Percentiles rank a stretch among this genome's conserved stretches.
Evolutionary conservation across 352 stramenopile species (phyloP).

Genomic region (Discostella stelligera): DNA sequence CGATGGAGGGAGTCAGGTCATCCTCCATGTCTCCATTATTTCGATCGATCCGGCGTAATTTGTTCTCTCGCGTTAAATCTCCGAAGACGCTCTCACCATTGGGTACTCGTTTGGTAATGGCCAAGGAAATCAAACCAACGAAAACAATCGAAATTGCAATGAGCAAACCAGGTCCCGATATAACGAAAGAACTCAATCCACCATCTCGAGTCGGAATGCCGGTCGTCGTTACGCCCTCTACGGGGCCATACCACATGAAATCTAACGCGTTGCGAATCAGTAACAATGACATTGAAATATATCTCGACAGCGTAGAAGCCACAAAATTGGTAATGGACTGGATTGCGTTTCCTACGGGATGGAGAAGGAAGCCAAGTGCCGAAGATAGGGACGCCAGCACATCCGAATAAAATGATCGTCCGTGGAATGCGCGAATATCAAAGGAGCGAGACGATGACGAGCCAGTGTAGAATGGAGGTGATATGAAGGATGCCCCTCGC

Average conservation of each 20-base stretch:
- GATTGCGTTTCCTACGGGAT: conserved; percentile 33
- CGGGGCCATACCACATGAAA: conserved; percentile 38
- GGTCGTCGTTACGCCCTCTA: conserved; percentile 43
- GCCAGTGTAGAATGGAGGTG: conserved; percentile 21
- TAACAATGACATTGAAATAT: conserved; percentile 14
- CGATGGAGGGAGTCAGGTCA: conserved; percentile 25
- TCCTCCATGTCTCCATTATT: conserved; percentile 3
- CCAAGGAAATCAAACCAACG: conserved; percentile 16
- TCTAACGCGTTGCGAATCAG: conserved; percentile 31
- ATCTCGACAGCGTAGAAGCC: conserved; percentile 23
- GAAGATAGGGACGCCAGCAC: conserved; percentile 9
- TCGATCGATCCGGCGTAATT: not conserved
- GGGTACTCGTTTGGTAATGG: conserved; percentile 3
- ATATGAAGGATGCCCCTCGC: conserved; percentile 11
- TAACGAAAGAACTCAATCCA: conserved; percentile 26
- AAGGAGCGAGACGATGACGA: not conserved
- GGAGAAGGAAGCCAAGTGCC: conserved; percentile 10
- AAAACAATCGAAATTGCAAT: conserved; percentile 19
- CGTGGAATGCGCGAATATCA: conserved; percentile 11
- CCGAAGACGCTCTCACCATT: not conserved
- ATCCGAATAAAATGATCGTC: conserved; percentile 17
- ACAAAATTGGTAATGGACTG: conserved; percentile 13
- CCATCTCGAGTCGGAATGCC: conserved; percentile 25
- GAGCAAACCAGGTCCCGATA: conserved; percentile 2
- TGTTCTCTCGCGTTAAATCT: conserved; percentile 1